Conservation (phyloP, 1,139 yeast species). For the Pichiaceae sp. region DNA sequence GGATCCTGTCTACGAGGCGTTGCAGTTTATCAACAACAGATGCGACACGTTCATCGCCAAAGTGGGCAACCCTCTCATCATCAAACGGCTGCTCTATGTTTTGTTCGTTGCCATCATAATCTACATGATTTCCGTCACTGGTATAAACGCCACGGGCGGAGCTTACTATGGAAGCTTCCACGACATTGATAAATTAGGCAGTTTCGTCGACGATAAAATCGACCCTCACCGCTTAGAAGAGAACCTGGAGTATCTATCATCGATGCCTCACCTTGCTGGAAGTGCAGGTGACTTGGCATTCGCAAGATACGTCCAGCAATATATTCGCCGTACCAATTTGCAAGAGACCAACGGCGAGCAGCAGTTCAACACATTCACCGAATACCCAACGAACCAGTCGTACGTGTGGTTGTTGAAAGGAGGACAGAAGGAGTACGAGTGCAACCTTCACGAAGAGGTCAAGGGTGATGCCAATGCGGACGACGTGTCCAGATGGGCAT, state of each 20-base stretch:
- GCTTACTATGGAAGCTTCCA: constrained; percentile 49
- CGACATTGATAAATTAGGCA: constrained; percentile 43
- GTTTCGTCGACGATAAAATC: constrained; percentile 41
- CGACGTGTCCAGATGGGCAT: constrained; percentile 27
- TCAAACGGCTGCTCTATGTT: constrained; percentile 69
- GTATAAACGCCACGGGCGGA: constrained; percentile 34
- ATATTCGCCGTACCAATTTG: constrained; percentile 51
- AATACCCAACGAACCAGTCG: constrained; percentile 39
- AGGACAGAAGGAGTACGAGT: constrained; percentile 13
- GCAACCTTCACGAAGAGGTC: constrained; percentile 21
- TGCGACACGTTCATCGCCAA: constrained; percentile 53
- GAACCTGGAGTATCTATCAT: constrained; percentile 65
- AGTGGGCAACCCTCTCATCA: constrained; percentile 79
- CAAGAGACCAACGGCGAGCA: constrained; percentile 41
- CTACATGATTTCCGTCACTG: constrained; percentile 49
- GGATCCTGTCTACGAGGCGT: constrained; percentile 63
- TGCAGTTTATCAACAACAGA: constrained; percentile 33
- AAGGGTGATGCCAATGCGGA: constrained; percentile 8
- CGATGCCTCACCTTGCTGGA: constrained; percentile 84
- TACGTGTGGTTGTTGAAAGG: constrained; percentile 13
- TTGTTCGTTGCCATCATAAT: constrained; percentile 49
- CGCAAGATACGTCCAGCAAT: constrained; percentile 53
- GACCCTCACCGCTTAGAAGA: constrained; percentile 56
- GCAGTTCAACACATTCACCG: constrained; percentile 46
- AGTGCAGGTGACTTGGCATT: constrained; percentile 74